Base-by-base conservation (phyloP, 306 rosid species). In the Quillaja saponaria region DNA sequence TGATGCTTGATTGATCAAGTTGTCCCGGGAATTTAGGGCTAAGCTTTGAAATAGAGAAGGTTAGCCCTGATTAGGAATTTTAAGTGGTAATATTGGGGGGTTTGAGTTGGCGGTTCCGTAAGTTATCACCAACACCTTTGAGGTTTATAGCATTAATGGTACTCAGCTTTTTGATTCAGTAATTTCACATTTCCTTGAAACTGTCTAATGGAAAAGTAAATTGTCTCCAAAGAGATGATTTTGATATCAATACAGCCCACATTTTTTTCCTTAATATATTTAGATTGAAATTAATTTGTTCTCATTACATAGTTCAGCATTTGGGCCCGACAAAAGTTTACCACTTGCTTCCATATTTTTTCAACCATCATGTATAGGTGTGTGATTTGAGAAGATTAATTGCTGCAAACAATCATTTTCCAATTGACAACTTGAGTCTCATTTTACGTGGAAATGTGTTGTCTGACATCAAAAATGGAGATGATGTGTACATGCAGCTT, bases 371-470 rank as follows among this genome's bases (percentile, higher is more conserved):
- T 57, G 3, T 60, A 6, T 53, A 88, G 98, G 98, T 92, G 53
- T 45, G 69, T 67, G 95, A 82, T 47, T 86, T 92, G 80, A 77
- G 92, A 76, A 78, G 76, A 61, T 73, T 84, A 71, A 76, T 88
- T 65, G 88, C 95, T 3, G 77, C 46, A 49, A 74, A 80, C 59
- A 65, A 64, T 55, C 78, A 74, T 62, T 78, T 81, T 20, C 90
- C 87, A 1, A 40, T 79, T 37, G 88, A 85, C 47, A 81, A 83
- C 61, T 68, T 88, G 85, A 86, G 85, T 75, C 87, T 92, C 69
- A 70, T 92, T 68, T 78, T 84, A 46, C 88, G 71, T 13, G 98
- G 98, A 55, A 82, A 75, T 56, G 91, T 85, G 20, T 78, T 92
- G 75, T 77, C 64, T 58, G 96, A 88, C 70, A 34, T 38, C 58